phyloP scores from a whole-genome alignment of 2,329 filamentous ascomycete genomes.

The Cladosporium colombiae region DNA sequence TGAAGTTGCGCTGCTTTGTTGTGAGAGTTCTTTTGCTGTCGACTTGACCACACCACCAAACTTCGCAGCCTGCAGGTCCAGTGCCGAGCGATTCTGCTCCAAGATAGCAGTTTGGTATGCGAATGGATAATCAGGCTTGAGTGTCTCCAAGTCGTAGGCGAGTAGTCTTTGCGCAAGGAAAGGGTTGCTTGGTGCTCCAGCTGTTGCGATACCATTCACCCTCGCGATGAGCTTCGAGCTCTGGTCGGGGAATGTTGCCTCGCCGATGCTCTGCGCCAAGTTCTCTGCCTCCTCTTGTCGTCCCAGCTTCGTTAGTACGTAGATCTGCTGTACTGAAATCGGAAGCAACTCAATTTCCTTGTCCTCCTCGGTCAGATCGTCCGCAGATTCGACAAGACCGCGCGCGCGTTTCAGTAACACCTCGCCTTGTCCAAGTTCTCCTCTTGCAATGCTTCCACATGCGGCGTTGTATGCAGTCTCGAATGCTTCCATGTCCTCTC shows the following conservation, averaged over 20 bases:
- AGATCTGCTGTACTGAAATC: constrained; percentile 75
- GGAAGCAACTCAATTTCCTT: constrained; percentile 73
- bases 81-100: constrained; percentile 62
- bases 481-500: constrained; percentile 71
- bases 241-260: constrained; percentile 65
- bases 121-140: constrained; percentile 67
- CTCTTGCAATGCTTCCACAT: constrained; percentile 69
- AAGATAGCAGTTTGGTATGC: constrained; percentile 66
- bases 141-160: constrained; percentile 54
- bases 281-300: constrained; percentile 65
- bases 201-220: constrained; percentile 62
- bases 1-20: constrained; percentile 46
- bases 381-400: constrained; percentile 70
- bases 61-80: constrained; percentile 69
- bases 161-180: constrained; percentile 66
- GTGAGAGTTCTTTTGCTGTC: constrained; percentile 52
- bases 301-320: constrained; percentile 67
- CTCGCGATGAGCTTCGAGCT: constrained; percentile 67
- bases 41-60: constrained; percentile 63
- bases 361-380: constrained; percentile 73
- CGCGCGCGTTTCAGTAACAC: constrained; percentile 69
- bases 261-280: constrained; percentile 62
- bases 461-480: constrained; percentile 82
- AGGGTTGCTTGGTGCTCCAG: constrained; percentile 56
- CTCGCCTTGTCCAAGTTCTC: constrained; percentile 64